Evolutionary conservation across 139 green algal genomes (phyloP).

Genomic region (Volvox africanus): DNA sequence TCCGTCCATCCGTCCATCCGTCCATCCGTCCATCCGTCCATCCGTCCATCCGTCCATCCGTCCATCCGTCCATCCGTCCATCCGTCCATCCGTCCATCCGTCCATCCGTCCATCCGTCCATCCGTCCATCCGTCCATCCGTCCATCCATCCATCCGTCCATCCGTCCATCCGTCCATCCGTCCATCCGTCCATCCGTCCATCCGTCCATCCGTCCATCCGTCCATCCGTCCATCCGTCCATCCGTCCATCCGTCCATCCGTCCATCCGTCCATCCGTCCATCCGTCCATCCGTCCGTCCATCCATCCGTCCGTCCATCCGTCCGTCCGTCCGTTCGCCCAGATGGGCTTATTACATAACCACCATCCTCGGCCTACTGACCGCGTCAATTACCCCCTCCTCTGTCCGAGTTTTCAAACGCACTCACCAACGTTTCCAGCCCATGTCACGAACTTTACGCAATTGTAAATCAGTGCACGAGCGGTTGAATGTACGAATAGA

Average conservation of each 20-base stretch:
- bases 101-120: neutral
- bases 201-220: too few species aligned
- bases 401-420: too few species aligned
- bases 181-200: neutral
- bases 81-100: neutral
- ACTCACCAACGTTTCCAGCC: slow-evolving; percentile 31
- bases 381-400: too few species aligned
- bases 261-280: too few species aligned
- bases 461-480: neutral
- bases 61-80: neutral
- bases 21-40: neutral
- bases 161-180: neutral
- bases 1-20: neutral
- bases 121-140: too few species aligned
- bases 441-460: slow-evolving; percentile 31
- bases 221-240: too few species aligned
- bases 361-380: neutral
- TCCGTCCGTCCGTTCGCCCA: neutral
- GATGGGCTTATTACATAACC: neutral
- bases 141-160: neutral
- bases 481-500: slow-evolving; percentile 29
- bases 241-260: too few species aligned
- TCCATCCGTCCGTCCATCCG: too few species aligned
- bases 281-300: too few species aligned
- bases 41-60: neutral